Conservation (phyloP, 2,329 filamentous ascomycete genomes). For the Ophiostoma sp. region DNA sequence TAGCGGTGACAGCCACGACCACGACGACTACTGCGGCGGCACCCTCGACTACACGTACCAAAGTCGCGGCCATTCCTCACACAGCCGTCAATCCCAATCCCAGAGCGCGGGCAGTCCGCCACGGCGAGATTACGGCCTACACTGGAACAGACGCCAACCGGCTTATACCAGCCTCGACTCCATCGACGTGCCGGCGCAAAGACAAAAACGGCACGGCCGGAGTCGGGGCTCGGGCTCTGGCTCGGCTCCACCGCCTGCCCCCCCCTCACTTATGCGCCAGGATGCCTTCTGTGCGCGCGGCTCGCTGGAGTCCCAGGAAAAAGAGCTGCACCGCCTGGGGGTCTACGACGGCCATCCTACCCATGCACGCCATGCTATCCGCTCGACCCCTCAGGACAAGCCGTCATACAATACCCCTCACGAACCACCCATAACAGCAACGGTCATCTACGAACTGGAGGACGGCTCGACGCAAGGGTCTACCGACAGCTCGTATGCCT, state of each 20-base stretch:
- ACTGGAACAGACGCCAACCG: not conserved
- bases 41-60: not conserved
- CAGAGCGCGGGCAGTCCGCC: not conserved
- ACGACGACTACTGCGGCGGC: not conserved
- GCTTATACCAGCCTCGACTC: not conserved
- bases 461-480: conserved; percentile 8
- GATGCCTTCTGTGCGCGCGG: conserved; percentile 2
- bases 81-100: not conserved
- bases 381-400: not conserved
- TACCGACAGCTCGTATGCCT: not conserved
- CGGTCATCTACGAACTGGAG: not conserved
- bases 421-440: not conserved
- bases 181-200: not conserved
- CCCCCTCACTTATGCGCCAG: not conserved
- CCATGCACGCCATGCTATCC: not conserved
- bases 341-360: not conserved
- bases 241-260: not conserved
- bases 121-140: not conserved
- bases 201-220: not conserved
- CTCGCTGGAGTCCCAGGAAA: not conserved
- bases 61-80: not conserved
- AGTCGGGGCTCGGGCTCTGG: not conserved
- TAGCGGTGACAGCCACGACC: not conserved
- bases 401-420: not conserved
- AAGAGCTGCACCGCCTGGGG: conserved; percentile 5